Base-by-base conservation (phyloP, 2,329 filamentous ascomycete genomes). In the Claviceps pazoutovae region DNA sequence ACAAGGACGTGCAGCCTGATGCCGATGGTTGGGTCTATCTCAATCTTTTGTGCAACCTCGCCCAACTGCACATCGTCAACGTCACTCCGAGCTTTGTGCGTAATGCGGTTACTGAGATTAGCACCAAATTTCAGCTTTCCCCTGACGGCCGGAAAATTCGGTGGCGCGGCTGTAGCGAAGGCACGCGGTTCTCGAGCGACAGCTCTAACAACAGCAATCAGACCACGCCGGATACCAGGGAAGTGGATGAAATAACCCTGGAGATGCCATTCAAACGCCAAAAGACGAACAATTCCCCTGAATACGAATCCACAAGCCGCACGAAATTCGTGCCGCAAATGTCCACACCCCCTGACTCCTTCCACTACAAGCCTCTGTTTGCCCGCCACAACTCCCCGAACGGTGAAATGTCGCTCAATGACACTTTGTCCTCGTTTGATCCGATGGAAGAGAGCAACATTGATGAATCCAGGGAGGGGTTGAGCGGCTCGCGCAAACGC, bases 61-160 rank as follows among this genome's bases (percentile, higher is more conserved):
- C 88, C 0, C 88, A 94, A 66, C 70, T 94, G 17, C 88, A 94
- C 59, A 91, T 89, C 0, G 75, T 93, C 58, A 90, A 88, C 53
- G 87, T 94, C 1, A 89, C 88, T 0, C 75, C 83, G 0, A 80
- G 84, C 30, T 91, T 91, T 59, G 81, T 93, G 41, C 82, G 85
- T 53, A 78, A 78, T 38, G 85, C 88, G 0, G 74, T 94, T 1
- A 70, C 73, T 0, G 80, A 85, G 48, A 78, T 82, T 57, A 91
- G 86, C 59, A 76, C 77, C 19, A 86, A 84, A 58, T 82, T 95
- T 49, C 86, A 94, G 62, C 64, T 94, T 0, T 91, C 87, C 0
- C 71, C 72, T 0, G 88, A 93, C 59, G 86, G 87, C 0, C 79
- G 82, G 49, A 90, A 88, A 63, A 79, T 94, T 30, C 77, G 86